phyloP scores from a whole-genome alignment of 352 stramenopile genomes.

The Nannochloropsis limnetica region DNA sequence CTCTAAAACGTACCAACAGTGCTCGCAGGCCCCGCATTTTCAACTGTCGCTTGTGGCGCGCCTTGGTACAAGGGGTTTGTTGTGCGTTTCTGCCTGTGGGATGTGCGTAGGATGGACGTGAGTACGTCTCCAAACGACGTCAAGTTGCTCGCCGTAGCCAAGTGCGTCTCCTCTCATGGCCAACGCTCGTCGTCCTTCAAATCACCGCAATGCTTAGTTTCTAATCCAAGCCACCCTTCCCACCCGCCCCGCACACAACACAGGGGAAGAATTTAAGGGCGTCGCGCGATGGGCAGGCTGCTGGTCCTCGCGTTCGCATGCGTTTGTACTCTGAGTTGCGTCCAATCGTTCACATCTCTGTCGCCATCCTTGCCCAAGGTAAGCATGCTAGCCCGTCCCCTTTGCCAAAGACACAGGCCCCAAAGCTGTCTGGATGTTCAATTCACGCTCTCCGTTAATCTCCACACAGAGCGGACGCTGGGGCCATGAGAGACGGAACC shows the following conservation, averaged over 20 bases:
- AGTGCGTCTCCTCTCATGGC: background rate
- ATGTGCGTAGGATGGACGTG: background rate
- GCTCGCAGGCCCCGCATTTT: background rate
- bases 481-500: background rate
- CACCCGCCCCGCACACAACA: background rate
- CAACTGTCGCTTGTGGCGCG: background rate
- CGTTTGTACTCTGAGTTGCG: background rate
- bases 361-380: conserved; percentile 20
- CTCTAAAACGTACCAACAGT: background rate
- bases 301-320: background rate
- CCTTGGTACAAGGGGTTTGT: background rate
- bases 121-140: background rate
- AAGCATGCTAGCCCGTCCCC: background rate
- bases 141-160: background rate
- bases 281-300: background rate
- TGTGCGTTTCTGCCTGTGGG: background rate
- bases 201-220: too few species aligned
- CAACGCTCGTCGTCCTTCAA: background rate
- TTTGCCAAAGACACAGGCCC: background rate
- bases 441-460: background rate
- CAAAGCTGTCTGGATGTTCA: background rate
- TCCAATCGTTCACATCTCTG: background rate
- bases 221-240: background rate
- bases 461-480: background rate
- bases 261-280: background rate